phyloP scores from a whole-genome alignment of 495 filamentous ascomycete genomes.

The Clavariopsis aquatica region DNA sequence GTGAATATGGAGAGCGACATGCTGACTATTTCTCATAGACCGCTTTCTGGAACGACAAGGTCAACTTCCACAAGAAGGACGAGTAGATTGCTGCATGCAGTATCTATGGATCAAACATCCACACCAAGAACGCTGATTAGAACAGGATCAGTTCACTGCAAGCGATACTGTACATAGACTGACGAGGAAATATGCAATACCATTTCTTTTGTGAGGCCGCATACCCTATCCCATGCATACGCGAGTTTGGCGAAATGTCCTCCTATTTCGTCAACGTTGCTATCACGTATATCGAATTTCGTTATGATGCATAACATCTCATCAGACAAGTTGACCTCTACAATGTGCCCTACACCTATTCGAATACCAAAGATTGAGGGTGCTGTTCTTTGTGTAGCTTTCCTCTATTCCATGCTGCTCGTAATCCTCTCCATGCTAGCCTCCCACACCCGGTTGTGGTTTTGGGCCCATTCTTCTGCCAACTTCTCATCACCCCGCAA shows the following conservation, averaged over 20 bases:
- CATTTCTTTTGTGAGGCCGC: background rate
- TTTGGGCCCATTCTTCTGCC: constrained; percentile 73
- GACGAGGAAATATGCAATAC: background rate
- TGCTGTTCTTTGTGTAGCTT: background rate
- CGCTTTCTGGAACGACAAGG: constrained; percentile 76
- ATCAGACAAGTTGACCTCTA: too few relatives aligned
- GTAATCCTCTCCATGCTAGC: constrained; percentile 12
- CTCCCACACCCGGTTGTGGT: constrained; percentile 55
- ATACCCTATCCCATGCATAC: too few relatives aligned
- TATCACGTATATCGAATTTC: background rate
- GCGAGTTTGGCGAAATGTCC: too few relatives aligned
- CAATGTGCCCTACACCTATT: too few relatives aligned
- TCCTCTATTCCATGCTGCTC: background rate
- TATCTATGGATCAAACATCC: background rate
- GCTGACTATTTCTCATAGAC: constrained; percentile 35
- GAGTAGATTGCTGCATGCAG: constrained; percentile 48
- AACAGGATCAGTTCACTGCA: constrained; percentile 2
- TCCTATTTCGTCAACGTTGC: too few relatives aligned
- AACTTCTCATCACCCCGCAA: constrained; percentile 68
- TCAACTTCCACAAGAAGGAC: constrained; percentile 97
- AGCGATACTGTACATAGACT: background rate
- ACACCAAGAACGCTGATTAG: background rate
- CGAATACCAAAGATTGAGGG: too few relatives aligned
- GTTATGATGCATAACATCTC: background rate
- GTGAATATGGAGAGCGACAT: constrained; percentile 32